Evolutionary conservation across 2,329 filamentous ascomycete genomes (phyloP).

Genomic region (Colletotrichum tropicicola): DNA sequence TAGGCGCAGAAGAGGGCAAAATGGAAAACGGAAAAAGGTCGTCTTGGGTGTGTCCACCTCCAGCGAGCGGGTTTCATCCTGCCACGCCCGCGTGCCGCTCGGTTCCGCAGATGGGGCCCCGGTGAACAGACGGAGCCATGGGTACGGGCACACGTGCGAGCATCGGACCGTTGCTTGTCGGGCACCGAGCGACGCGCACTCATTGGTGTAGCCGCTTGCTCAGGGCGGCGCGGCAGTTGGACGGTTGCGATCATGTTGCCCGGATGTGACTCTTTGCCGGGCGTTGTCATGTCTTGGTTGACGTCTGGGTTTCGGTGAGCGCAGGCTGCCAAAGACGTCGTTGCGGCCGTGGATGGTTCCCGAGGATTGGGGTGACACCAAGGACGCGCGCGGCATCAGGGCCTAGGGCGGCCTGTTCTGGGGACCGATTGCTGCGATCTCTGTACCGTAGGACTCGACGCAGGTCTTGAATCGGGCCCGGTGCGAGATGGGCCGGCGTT

Average conservation of each 20-base stretch:
- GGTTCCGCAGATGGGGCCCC: conserved; percentile 7
- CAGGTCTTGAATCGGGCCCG: conserved; percentile 28
- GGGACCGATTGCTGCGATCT: neutral
- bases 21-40: neutral
- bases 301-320: neutral
- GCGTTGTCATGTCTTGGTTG: conserved; percentile 9
- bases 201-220: neutral
- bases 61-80: conserved; percentile 1
- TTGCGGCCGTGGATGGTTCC: neutral
- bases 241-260: neutral
- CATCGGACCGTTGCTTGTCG: conserved; percentile 8
- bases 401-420: neutral
- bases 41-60: too few relatives aligned
- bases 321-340: conserved; percentile 3
- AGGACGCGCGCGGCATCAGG: neutral
- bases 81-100: neutral
- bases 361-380: conserved; percentile 22
- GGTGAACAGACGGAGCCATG: conserved; percentile 5
- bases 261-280: conserved; percentile 1
- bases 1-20: neutral
- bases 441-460: conserved; percentile 15
- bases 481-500: conserved; percentile 8
- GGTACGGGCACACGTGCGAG: neutral
- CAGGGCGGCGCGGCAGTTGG: neutral
- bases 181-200: conserved; percentile 1